Percentiles rank a stretch among this genome's conserved stretches.
phyloP scores from a whole-genome alignment of 2,329 filamentous ascomycete genomes.

The Exophiala dermatitidis region DNA sequence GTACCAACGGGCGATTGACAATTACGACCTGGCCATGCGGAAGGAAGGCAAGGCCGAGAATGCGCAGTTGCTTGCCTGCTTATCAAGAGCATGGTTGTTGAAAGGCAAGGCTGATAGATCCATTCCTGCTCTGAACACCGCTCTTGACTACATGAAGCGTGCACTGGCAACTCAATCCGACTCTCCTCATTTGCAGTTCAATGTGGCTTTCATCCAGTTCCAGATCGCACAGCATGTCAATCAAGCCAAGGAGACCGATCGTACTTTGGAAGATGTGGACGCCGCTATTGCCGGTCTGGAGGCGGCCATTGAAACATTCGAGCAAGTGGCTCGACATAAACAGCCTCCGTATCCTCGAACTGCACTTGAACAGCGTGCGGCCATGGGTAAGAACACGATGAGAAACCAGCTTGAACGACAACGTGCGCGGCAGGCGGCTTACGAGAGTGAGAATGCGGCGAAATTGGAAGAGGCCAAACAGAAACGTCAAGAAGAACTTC shows the following conservation, averaged over 20 bases:
- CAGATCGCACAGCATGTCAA: constrained; percentile 80
- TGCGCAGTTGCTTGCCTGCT: constrained; percentile 70
- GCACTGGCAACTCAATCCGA: constrained; percentile 72
- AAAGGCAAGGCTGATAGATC: constrained; percentile 65
- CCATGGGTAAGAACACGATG: constrained; percentile 95
- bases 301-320: constrained; percentile 67
- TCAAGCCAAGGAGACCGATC: constrained; percentile 64
- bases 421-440: constrained; percentile 76
- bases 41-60: constrained; percentile 53
- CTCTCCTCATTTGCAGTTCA: constrained; percentile 90
- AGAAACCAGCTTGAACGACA: constrained; percentile 83
- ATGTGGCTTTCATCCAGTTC: constrained; percentile 94
- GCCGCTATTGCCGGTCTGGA: constrained; percentile 74
- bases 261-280: constrained; percentile 72
- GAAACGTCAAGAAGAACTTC: constrained; percentile 71
- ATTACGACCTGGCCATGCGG: constrained; percentile 75
- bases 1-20: constrained; percentile 85
- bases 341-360: constrained; percentile 79
- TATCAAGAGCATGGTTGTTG: constrained; percentile 80
- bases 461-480: constrained; percentile 76
- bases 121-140: constrained; percentile 55
- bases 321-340: constrained; percentile 52
- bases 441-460: constrained; percentile 85
- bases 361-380: constrained; percentile 88
- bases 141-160: constrained; percentile 56